These are phyloP conservation scores for Ophiostoma piceae DNA, from an alignment of 2,329 filamentous ascomycete species.

Conservation along the genomic window DNA sequence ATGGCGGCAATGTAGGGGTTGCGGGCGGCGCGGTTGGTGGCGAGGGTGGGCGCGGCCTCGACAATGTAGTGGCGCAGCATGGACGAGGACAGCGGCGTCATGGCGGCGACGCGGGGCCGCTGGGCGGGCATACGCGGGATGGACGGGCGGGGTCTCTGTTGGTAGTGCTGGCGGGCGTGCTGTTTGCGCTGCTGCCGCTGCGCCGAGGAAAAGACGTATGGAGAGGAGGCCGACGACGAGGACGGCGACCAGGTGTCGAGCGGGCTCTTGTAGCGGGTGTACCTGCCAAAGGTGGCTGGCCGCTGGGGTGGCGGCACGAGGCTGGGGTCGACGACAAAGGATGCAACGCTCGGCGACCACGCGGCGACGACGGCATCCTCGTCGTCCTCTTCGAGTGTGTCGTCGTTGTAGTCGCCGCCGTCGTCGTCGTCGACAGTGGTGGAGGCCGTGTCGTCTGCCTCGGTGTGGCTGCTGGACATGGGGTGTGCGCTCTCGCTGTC, in stretches of 20 bases:
- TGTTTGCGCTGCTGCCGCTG: not conserved
- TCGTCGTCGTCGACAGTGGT: conserved; percentile 14
- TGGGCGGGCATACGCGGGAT: conserved; percentile 2
- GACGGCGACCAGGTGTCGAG: not conserved
- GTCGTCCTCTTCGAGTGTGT: conserved; percentile 8
- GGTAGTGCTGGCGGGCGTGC: not conserved
- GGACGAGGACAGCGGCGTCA: conserved; percentile 26
- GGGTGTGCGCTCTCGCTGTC: conserved; percentile 17
- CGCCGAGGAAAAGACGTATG: not conserved
- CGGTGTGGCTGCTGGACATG: conserved; percentile 16
- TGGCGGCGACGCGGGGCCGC: conserved; percentile 18
- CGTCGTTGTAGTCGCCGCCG: not conserved
- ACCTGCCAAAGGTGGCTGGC: not conserved
- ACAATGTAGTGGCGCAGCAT: conserved; percentile 28
- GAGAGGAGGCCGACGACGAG: not conserved
- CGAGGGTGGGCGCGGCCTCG: conserved; percentile 21
- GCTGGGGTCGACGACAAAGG: conserved; percentile 17
- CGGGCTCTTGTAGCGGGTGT: not conserved
- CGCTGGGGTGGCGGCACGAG: not conserved
- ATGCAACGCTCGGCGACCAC: conserved; percentile 18
- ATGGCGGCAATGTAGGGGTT: conserved; percentile 27
- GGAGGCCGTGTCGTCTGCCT: conserved; percentile 10
- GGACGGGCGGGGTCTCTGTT: not conserved
- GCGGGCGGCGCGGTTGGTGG: conserved; percentile 20
- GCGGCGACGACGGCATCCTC: conserved; percentile 18